Base-by-base conservation (phyloP, 257 asterid genomes). In the Fraxinus pennsylvanica region DNA sequence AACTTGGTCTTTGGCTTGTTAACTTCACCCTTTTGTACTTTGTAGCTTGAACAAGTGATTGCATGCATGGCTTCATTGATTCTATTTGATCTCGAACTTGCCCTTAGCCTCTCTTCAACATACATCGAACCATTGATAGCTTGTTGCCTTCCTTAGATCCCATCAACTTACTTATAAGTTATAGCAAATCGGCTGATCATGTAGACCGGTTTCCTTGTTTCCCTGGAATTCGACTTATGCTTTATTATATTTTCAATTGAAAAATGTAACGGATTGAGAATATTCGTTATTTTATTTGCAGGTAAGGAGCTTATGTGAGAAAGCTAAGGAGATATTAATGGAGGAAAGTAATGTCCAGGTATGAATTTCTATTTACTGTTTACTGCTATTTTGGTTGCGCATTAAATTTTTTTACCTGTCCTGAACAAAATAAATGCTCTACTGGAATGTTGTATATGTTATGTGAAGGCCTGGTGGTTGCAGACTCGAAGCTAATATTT, bases 341-440 rank as follows among this genome's bases (percentile, higher is more conserved):
- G 83, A 82, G 8, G 94, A 90, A 85, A 90, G 94, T 84, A 90
- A 88, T 72, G 94, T 90, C 66, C 94, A 90, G 94, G 94, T 86
- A 89, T 78, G 72, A 68, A 3, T 36, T 74, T 21, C 41, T 63
- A 29, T 77, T 30, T 70, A 36, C 30, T 33, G 66, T 22, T 29
- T 47, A 50, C 38, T 66, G 41, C 77, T 10, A 2, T 1, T 54
- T 65, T 57, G 2, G 54, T 76, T 68, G 72, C n/a, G 47, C 50
- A 57, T 72, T 76, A 22, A 52, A 14, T 15, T 35, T 36, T 41
- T 33, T 69, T 52, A n/a, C n/a, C 68, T 6, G 29, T 15, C 45
- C 75, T 13, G 72, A 52, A 75, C 33, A 73, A 6, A 65, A 71
- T 63, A 45, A 41, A 9, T 21, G 21, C 21, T 27, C 41, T 15